A percentile compares a stretch with the other conserved stretches of the same genome.
phyloP scores from a whole-genome alignment of 2,329 filamentous ascomycete species.

The Aspergillus intermedius region DNA sequence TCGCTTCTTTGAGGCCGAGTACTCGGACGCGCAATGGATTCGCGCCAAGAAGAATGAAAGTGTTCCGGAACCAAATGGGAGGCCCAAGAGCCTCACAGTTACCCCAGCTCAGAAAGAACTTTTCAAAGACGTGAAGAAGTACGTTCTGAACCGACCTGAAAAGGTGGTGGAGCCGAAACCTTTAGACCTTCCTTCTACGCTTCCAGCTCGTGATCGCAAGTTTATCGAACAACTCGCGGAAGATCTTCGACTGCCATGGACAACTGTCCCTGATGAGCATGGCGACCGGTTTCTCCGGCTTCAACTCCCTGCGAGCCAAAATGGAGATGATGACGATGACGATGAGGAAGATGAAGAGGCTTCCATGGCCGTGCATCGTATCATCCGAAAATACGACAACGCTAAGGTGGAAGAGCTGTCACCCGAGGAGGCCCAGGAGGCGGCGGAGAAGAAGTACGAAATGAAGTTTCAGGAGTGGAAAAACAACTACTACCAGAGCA shows the following conservation, averaged over 20 bases:
- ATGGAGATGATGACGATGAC: slow-evolving; percentile 54
- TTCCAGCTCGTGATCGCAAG: slow-evolving; percentile 80
- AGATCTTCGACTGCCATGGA: slow-evolving; percentile 60
- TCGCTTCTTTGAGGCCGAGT: slow-evolving; percentile 86
- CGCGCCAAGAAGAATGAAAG: slow-evolving; percentile 73
- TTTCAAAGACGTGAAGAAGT: slow-evolving; percentile 76
- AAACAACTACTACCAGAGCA: slow-evolving; percentile 82
- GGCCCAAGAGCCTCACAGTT: slow-evolving; percentile 61
- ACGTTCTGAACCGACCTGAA: slow-evolving; percentile 63
- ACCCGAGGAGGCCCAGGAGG: slow-evolving; percentile 68
- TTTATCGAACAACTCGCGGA: slow-evolving; percentile 85
- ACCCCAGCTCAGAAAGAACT: slow-evolving; percentile 74
- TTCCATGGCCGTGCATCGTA: slow-evolving; percentile 71
- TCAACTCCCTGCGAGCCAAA: slow-evolving; percentile 50
- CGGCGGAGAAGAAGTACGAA: slow-evolving; percentile 79
- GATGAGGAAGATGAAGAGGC: slow-evolving; percentile 79
- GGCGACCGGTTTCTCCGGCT: slow-evolving; percentile 62
- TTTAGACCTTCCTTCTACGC: slow-evolving; percentile 64
- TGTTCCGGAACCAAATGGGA: slow-evolving; percentile 53
- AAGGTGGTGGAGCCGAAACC: slow-evolving; percentile 42
- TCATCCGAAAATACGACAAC: slow-evolving; percentile 85
- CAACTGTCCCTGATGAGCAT: slow-evolving; percentile 56
- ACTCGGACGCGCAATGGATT: slow-evolving; percentile 85
- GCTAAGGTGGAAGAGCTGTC: slow-evolving; percentile 77
- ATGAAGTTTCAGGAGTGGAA: slow-evolving; percentile 90